Percentiles rank a stretch among this genome's conserved stretches.
These are phyloP conservation scores for Litsea cubeba DNA, from an alignment of 164 flowering plant species.

Conservation along the genomic window DNA sequence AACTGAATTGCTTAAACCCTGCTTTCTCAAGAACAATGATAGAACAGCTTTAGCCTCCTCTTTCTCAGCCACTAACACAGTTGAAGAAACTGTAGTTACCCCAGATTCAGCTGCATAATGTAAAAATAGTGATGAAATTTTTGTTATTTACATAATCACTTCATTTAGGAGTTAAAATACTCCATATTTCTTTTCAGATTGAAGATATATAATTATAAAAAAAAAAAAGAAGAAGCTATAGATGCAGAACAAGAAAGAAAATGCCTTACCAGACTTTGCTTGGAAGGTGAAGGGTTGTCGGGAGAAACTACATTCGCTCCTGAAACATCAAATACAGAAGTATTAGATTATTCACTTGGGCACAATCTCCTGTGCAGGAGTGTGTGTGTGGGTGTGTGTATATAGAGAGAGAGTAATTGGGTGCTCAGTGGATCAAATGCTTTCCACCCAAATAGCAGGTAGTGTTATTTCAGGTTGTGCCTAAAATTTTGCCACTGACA, in stretches of 20 bases:
- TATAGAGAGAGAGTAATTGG: neutral
- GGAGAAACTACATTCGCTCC: conserved; percentile 25
- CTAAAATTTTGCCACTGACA: neutral
- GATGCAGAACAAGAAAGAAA: neutral
- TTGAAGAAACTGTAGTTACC: conserved; percentile 38
- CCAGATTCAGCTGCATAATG: conserved; percentile 28
- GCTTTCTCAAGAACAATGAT: conserved; percentile 70
- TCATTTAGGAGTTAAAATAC: neutral
- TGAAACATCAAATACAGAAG: conserved; percentile 2
- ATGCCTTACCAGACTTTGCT: conserved; percentile 38
- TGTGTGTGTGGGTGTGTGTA: neutral
- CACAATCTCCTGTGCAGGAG: neutral
- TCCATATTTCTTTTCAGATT: neutral
- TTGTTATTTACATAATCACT: neutral
- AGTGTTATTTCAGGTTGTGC: neutral
- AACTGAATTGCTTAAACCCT: conserved; percentile 65
- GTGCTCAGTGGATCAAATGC: neutral
- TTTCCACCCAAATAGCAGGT: neutral
- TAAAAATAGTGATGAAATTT: neutral
- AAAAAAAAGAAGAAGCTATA: neutral
- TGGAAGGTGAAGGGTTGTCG: conserved; percentile 25
- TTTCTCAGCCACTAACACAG: conserved; percentile 53
- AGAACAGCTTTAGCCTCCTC: conserved; percentile 93
- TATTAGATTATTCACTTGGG: neutral
- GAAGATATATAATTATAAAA: neutral